Base-by-base conservation (phyloP, 192 early-diverging fungal species). In the Backusella mclennaniae region DNA sequence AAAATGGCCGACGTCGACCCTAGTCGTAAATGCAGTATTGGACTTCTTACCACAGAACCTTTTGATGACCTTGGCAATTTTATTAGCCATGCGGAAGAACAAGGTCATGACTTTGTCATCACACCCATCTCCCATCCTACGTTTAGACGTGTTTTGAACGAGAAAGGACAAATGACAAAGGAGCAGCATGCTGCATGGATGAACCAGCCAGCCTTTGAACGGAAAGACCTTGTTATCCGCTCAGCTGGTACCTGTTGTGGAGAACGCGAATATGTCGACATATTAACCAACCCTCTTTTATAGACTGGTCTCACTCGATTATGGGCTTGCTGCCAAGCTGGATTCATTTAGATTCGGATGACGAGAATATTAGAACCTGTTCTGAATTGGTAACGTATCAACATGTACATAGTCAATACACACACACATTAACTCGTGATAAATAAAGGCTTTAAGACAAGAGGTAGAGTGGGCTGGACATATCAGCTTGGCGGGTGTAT, bases 401-500 rank as follows among this genome's bases (percentile, higher is more conserved):
- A 2, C n/a, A 56, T 26, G 2, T 3, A 29, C 26, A 35, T 19
- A 35, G 31, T 46, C 21, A 63, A 29, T 63, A 4, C 4, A 49
- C 5, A 19, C 5, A 49, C 6, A n/a, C 26, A 9, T 12, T 63
- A 63, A 63, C 26, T 63, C 12, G 9, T 12, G 8, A 29, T 21
- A 15, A 44, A 63, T 4, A 26, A 67, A 83, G 79, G 90, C 87
- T 5, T 75, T 90, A 35, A 86, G 84, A 38, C 88, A 90, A 73
- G 87, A 95, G 81, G 69, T 91, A 33, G 84, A 89, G 8, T 96
- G 92, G 92, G 90, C 87, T 0, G 74, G 88, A 7, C 93, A 96
- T 79, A 71, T 96, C 19, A 90, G 92, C 0, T 66, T 95, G 14
- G 74, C 83, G 6, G 83, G 89, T 4, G 77, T 95, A 26, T 67